Base-by-base conservation (phyloP, 345 rosid genomes). In the Boechera stricta region DNA sequence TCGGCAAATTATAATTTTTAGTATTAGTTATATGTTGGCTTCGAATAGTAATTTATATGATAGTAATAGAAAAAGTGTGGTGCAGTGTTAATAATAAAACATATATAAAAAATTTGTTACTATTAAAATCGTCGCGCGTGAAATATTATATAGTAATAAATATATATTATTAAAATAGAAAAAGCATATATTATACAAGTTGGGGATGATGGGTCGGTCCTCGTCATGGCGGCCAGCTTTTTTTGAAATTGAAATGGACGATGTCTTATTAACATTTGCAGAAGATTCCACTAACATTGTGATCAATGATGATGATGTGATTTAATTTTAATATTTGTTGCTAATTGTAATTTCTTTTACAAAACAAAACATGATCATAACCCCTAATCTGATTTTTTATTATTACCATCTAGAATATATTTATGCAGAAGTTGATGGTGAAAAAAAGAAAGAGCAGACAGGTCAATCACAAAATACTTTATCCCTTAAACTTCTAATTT, bases 141-240 rank as follows among this genome's bases (percentile, higher is more conserved):
- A 21, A 21, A 21, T 21, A 21, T 21, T 21, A 47, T 47, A 36
- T 58, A 52, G 4, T 44, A 64, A 33, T 29, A 64, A 6, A 28
- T 7, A 54, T 64, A 55, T 55, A 45, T 35, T 6, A 59, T 29
- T 58, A 42, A 54, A 71, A 77, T 41, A 28, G 24, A 59, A n/a
- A 64, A 63, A 71, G 10, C 18, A 75, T 69, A 39, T 64, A 48
- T 31, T 18, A 72, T 66, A 49, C 71, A 63, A 77, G 66, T 62
- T 69, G 67, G 58, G 62, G 61, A 48, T 65, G 60, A 63, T 16
- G 47, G 71, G 73, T 72, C 56, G 67, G 80, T 32, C 66, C 53
- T 41, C 55, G 48, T 78, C 58, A 78, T 78, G 81, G 77, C 77
- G 81, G 81, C 77, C 81, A 78, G 62, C 81, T 65, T 42, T 73